Percentiles rank a stretch among this genome's conserved stretches.
Conservation (phyloP, 768 basidiomycete species). For the Calvatia gigantea region DNA sequence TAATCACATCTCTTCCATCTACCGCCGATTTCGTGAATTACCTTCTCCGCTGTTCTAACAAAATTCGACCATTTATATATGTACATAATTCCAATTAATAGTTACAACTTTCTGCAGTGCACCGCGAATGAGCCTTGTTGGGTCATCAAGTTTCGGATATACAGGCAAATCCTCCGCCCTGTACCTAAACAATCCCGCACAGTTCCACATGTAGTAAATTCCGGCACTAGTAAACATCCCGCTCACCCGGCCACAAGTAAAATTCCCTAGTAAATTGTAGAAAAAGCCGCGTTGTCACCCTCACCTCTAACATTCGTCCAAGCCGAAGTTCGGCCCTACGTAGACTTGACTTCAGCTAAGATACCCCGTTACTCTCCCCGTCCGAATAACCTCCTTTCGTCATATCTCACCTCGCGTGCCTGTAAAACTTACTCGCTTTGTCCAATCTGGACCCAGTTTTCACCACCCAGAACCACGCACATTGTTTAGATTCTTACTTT, state of each 20-base stretch:
- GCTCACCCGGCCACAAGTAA: neutral
- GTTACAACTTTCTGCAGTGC: too few relatives aligned
- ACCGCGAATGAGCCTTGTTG: too few relatives aligned
- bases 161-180: neutral
- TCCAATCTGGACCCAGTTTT: neutral
- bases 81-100: too few relatives aligned
- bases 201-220: slow-evolving; percentile 3
- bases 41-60: too few relatives aligned
- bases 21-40: too few relatives aligned
- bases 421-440: neutral
- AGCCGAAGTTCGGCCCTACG: neutral
- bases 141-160: neutral
- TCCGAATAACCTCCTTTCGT: neutral
- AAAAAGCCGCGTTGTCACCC: neutral
- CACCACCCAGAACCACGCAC: neutral
- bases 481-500: neutral
- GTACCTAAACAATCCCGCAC: neutral
- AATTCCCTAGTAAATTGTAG: neutral
- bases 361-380: too few relatives aligned
- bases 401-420: neutral
- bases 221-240: neutral
- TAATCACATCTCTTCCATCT: too few relatives aligned
- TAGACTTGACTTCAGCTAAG: too few relatives aligned
- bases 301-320: neutral
- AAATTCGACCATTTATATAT: too few relatives aligned